phyloP scores from a whole-genome alignment of 2,329 filamentous ascomycete genomes.

The Ceratocystis harringtonii region DNA sequence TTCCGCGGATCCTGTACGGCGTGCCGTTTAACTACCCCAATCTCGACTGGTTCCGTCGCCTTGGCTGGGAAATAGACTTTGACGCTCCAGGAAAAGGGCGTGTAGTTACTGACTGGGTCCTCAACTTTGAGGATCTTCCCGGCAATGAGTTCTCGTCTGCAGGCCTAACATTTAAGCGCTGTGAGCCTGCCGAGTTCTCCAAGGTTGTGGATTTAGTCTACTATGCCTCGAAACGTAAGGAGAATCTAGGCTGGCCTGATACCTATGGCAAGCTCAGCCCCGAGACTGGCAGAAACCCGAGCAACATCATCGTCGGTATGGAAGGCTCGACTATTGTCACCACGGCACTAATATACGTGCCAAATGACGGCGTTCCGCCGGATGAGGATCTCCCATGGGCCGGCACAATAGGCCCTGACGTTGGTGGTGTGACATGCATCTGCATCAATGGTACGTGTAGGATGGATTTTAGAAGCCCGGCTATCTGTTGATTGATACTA shows the following conservation, averaged over 20 bases:
- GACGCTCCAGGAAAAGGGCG: constrained; percentile 33
- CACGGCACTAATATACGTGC: constrained; percentile 39
- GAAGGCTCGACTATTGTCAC: constrained; percentile 36
- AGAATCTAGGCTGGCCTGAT: constrained; percentile 43
- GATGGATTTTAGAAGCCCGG: constrained; percentile 9
- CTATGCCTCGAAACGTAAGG: constrained; percentile 31
- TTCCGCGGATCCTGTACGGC: constrained; percentile 43
- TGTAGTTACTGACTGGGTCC: constrained; percentile 38
- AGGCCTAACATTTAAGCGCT: constrained; percentile 31
- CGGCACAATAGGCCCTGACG: constrained; percentile 32
- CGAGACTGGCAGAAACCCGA: constrained; percentile 26
- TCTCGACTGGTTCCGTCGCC: constrained; percentile 38
- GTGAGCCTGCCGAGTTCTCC: constrained; percentile 32
- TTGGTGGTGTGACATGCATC: constrained; percentile 46
- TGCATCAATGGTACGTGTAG: constrained; percentile 37
- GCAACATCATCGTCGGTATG: constrained; percentile 40
- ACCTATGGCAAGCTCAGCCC: constrained; percentile 37
- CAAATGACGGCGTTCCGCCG: constrained; percentile 31
- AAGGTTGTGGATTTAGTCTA: constrained; percentile 36
- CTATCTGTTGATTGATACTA: neutral
- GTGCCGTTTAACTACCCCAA: constrained; percentile 30
- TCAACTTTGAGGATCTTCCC: constrained; percentile 37
- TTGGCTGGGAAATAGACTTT: constrained; percentile 38
- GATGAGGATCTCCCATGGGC: constrained; percentile 43
- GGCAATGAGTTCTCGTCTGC: constrained; percentile 27